Base-by-base conservation (phyloP, 352 stramenopile species). In the Phytophthora pini region DNA sequence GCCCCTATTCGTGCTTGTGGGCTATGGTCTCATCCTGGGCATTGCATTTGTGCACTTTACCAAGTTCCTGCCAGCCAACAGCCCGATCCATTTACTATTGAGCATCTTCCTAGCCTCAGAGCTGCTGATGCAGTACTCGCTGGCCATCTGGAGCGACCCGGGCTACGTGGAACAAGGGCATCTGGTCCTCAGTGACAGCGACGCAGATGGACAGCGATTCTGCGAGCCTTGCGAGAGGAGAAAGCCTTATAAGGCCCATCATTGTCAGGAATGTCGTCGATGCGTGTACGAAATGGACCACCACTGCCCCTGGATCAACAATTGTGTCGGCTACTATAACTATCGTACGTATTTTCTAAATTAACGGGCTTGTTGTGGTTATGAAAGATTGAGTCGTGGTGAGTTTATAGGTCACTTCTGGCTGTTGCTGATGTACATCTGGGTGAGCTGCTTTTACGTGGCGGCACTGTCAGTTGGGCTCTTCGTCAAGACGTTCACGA, bases 271-370 rank as follows among this genome's bases (percentile, higher is more conserved):
- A 31, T 98, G 93, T 77, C 78, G 87, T 51, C 67, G 83, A 56
- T 98, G 94, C 54, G 88, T 98, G 31, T 89, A 96, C 60, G 95
- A 98, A 75, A 98, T 99, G 95, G 97, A 99, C 77, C 97, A 99
- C 90, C 94, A 99, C 70, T 98, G 96, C 68, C 95, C 95, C 8
- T 99, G 96, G 96, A 85, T 99, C 17, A 99, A 99, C 79, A 99
- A 99, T 80, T 99, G 96, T 69, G 90, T 99, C 26, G 97, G 96
- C 36, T 96, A 97, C 68, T 84, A 92, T 62, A 99, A 99, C 81
- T 97, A 99, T 82, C 45, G 78, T 87, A 62, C 10, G 77, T 76
- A 39, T 45, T n/a, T 17, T 29, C 0, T 26, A 1, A 48, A 31
- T 15, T 34, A 47, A 49, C 43, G 15, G 44, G 36, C n/a, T 27